Percentiles rank a stretch among this genome's conserved stretches.
Conservation (phyloP, 371 early-diverging fungal species). For the Mortierella sp. region DNA sequence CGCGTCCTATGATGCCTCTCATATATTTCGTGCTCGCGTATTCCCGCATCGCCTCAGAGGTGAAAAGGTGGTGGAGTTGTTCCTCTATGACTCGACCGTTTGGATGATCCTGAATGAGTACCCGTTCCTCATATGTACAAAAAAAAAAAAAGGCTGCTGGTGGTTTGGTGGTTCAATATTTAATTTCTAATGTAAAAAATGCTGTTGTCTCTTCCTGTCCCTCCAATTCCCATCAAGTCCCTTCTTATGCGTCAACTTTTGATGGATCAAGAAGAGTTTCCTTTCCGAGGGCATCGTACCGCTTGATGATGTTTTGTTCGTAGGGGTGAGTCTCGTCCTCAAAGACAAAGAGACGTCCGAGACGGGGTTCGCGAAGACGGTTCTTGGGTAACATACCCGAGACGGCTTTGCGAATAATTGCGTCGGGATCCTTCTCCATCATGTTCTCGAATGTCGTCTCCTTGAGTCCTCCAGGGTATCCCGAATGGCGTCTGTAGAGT, state of each 20-base stretch:
- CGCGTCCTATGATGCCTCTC: too few species aligned
- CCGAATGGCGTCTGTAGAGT: constrained; percentile 91
- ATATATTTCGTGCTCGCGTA: too few species aligned
- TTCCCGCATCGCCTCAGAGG: too few species aligned
- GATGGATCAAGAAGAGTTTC: constrained; percentile 54
- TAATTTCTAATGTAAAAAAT: too few species aligned
- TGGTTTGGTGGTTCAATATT: too few species aligned
- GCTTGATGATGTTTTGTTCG: constrained; percentile 87
- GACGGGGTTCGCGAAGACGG: constrained; percentile 84
- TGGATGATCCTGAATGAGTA: too few species aligned
- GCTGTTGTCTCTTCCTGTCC: too few species aligned
- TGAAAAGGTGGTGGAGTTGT: too few species aligned
- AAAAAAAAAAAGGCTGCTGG: too few species aligned
- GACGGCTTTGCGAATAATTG: constrained; percentile 92
- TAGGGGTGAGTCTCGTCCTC: constrained; percentile 95
- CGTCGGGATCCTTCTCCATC: constrained; percentile 85
- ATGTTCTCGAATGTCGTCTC: constrained; percentile 83
- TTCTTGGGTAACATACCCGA: constrained; percentile 98
- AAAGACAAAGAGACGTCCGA: constrained; percentile 89
- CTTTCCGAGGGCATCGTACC: constrained; percentile 74
- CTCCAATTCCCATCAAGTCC: background rate
- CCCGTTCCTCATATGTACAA: too few species aligned
- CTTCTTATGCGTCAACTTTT: constrained; percentile 45
- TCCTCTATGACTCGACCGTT: too few species aligned
- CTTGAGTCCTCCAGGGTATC: constrained; percentile 94